Conservation (phyloP, 78 protist genomes). For the Dictyostelium capitatum region DNA sequence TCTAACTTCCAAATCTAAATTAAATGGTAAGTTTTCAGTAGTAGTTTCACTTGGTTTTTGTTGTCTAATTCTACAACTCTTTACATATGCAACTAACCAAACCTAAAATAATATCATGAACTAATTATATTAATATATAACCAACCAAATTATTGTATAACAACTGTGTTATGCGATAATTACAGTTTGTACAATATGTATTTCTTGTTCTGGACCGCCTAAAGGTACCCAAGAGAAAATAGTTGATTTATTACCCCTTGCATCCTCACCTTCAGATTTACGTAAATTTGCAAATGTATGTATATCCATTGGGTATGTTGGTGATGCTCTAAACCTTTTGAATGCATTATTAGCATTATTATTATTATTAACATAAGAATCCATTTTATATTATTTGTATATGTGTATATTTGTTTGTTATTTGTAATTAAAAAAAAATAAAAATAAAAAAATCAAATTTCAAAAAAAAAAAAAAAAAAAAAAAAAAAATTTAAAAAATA, state of each 20-base stretch:
- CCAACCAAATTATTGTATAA: too few species aligned
- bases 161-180: too few species aligned
- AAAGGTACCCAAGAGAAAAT: background rate
- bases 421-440: too few species aligned
- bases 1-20: background rate
- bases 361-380: too few species aligned
- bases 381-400: too few species aligned
- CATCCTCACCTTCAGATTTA: background rate
- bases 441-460: too few species aligned
- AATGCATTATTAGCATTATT: too few species aligned
- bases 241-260: background rate
- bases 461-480: too few species aligned
- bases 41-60: background rate
- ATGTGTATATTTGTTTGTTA: too few species aligned
- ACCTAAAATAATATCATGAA: background rate
- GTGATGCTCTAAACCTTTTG: background rate
- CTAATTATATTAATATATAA: too few species aligned
- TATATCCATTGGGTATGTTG: background rate
- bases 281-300: background rate
- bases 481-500: too few species aligned
- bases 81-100: conserved; percentile 1
- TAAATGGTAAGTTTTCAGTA: background rate
- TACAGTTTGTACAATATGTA: background rate
- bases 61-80: background rate
- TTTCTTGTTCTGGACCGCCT: background rate